Evolutionary conservation across 305 asterid species (phyloP).

Genomic region (Fraxinus ornus): DNA sequence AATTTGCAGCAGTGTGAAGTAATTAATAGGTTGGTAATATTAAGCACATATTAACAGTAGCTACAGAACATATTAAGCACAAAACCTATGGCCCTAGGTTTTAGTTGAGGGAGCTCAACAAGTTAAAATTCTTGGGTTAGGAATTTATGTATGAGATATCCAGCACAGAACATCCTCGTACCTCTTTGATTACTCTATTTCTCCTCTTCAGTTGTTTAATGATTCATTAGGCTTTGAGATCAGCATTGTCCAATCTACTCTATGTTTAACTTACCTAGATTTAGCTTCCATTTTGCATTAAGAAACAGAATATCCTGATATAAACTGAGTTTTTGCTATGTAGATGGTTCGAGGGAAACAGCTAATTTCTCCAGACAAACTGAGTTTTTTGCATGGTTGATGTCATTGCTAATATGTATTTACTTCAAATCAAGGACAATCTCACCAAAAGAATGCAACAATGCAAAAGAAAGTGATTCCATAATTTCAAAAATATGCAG

Average conservation of each 20-base stretch:
- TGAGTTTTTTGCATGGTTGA: not conserved
- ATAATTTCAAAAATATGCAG: constrained; percentile 10
- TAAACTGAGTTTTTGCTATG: not conserved
- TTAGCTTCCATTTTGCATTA: not conserved
- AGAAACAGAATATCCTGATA: not conserved
- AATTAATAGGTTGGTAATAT: not conserved
- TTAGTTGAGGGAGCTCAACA: not conserved
- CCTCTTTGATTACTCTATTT: not conserved
- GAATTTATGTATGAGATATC: not conserved
- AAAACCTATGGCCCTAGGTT: not conserved
- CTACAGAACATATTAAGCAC: not conserved
- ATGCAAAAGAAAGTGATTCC: constrained; percentile 1
- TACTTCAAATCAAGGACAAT: not conserved
- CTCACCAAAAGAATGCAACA: not conserved
- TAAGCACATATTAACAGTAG: no score
- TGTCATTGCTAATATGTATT: not conserved
- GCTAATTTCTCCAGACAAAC: not conserved
- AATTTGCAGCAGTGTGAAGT: not conserved
- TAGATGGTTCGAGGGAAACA: not conserved
- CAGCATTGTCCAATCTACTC: not conserved
- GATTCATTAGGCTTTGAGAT: not conserved
- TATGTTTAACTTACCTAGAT: not conserved
- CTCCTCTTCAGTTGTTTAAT: not conserved
- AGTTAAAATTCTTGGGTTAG: not conserved
- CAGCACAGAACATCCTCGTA: not conserved